These are phyloP conservation scores for Hygrophorus pudorinus DNA, from an alignment of 768 basidiomycete species.

Conservation along the genomic window DNA sequence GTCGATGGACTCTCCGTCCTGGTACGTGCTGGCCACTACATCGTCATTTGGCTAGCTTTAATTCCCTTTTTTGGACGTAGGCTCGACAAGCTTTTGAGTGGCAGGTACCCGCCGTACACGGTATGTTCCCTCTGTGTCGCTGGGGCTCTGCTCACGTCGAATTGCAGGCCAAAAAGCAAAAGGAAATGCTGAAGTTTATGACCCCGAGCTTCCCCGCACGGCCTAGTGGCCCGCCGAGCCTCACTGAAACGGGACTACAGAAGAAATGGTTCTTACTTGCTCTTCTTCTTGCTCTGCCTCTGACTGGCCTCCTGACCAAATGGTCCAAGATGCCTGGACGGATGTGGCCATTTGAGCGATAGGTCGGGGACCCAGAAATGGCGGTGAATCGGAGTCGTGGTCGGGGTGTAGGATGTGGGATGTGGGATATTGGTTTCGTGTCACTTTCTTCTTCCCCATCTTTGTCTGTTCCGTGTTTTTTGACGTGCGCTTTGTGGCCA, in stretches of 20 bases:
- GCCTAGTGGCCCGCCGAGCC: constrained; percentile 30
- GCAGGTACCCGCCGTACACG: constrained; percentile 57
- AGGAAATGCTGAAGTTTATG: constrained; percentile 17
- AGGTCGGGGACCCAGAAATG: too few relatives aligned
- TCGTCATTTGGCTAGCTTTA: constrained; percentile 13
- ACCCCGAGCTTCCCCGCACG: constrained; percentile 32
- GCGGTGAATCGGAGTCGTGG: too few relatives aligned
- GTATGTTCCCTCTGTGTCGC: constrained; percentile 15
- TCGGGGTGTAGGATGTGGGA: too few relatives aligned
- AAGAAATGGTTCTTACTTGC: constrained; percentile 35
- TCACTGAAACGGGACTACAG: constrained; percentile 23
- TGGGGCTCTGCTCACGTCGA: neutral
- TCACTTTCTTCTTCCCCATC: too few relatives aligned
- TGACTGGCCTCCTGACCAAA: constrained; percentile 34
- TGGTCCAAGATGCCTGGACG: constrained; percentile 18
- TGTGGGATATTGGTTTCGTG: too few relatives aligned
- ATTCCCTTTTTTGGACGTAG: constrained; percentile 21
- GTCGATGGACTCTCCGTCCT: constrained; percentile 48
- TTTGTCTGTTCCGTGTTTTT: too few relatives aligned
- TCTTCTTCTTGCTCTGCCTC: constrained; percentile 32
- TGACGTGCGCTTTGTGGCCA: too few relatives aligned
- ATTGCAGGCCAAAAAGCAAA: constrained; percentile 22
- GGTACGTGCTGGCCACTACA: constrained; percentile 25
- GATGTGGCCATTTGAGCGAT: too few relatives aligned
- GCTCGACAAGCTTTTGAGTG: constrained; percentile 36